Conservation (phyloP, 345 rosid species). For the Sonneratia alba region DNA sequence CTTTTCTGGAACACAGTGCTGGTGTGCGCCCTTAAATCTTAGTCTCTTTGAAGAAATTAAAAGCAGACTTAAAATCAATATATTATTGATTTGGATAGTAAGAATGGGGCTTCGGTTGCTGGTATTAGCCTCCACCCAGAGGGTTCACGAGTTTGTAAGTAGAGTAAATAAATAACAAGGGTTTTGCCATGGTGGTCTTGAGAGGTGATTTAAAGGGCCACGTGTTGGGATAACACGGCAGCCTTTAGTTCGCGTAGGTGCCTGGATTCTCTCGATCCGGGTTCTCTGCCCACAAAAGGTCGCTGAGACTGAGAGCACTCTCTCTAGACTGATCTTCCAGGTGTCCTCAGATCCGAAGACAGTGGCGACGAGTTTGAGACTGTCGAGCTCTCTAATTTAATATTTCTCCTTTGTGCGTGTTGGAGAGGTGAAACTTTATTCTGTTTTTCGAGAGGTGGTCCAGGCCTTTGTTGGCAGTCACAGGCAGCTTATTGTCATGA, state of each 20-base stretch:
- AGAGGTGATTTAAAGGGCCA: conserved; percentile 5
- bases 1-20: no score
- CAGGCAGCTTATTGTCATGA: no score
- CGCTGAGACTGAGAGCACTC: not conserved
- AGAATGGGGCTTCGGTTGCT: no score
- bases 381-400: not conserved
- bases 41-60: no score
- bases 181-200: not conserved
- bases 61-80: no score
- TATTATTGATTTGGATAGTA: no score
- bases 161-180: not conserved
- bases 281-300: not conserved
- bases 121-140: no score
- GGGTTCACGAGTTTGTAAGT: no score
- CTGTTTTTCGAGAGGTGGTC: no score
- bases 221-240: conserved; percentile 11
- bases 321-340: conserved; percentile 18
- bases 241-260: conserved; percentile 10
- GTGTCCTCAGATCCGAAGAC: conserved; percentile 43
- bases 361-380: conserved; percentile 4
- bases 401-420: not conserved
- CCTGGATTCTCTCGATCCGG: conserved; percentile 11
- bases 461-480: no score
- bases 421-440: no score
- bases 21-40: no score